A percentile compares a stretch with the other conserved stretches of the same genome.
Conservation (phyloP, 2,329 filamentous ascomycete species). For the Pestalotiopsis sp. region DNA sequence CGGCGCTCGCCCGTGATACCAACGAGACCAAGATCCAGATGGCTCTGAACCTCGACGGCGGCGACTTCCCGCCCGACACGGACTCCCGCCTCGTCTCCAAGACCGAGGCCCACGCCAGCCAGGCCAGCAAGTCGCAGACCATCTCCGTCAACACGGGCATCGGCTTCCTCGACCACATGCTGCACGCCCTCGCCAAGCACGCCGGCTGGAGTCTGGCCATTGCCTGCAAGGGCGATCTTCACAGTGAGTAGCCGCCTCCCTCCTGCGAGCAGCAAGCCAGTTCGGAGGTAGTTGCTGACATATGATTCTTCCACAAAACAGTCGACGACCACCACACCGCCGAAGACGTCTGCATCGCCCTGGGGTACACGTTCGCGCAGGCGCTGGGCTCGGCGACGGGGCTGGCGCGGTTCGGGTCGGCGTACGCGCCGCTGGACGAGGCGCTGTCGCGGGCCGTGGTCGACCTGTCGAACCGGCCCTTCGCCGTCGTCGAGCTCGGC, state of each 20-base stretch:
- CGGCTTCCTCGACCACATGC: conserved; percentile 98
- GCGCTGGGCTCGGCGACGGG: conserved; percentile 80
- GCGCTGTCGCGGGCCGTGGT: conserved; percentile 91
- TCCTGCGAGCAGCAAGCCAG: background rate
- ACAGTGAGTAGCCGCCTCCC: conserved; percentile 61
- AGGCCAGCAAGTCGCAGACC: conserved; percentile 80
- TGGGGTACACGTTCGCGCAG: conserved; percentile 81
- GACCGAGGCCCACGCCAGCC: conserved; percentile 74
- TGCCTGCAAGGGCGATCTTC: conserved; percentile 83
- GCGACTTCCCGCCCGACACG: conserved; percentile 69
- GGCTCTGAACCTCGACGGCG: conserved; percentile 91
- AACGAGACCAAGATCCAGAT: conserved; percentile 98
- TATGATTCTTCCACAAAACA: conserved; percentile 34
- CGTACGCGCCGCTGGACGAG: conserved; percentile 93
- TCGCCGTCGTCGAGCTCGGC: conserved; percentile 79
- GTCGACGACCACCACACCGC: conserved; percentile 99
- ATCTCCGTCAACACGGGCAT: conserved; percentile 92
- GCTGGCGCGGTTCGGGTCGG: conserved; percentile 86
- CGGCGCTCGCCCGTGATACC: conserved; percentile 83
- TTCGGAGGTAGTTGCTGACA: background rate
- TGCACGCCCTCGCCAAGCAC: conserved; percentile 95
- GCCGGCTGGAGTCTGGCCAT: conserved; percentile 89
- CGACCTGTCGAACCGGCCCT: conserved; percentile 92
- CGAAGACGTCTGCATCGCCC: conserved; percentile 91
- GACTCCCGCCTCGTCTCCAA: conserved; percentile 56